Evolutionary conservation across 805 yeast genomes (phyloP), one percentile per base, ranked within the genome.

Genomic region (Wickerhamiella dianesei): DNA sequence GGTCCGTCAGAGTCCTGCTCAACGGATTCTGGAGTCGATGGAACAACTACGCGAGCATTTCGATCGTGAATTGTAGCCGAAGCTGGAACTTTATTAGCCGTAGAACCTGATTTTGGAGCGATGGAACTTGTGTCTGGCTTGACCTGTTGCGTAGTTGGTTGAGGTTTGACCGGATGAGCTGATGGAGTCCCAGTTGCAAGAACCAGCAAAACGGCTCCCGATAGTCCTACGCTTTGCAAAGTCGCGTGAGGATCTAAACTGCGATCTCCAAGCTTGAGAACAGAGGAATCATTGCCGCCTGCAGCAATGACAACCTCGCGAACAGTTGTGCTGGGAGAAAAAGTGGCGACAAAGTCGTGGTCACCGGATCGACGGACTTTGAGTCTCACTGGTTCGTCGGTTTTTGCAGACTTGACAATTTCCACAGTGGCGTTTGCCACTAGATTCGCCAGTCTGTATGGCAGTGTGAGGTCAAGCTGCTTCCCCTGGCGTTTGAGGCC

Each of bases 1-100:
- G 68, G 71, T 2, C 57, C 58, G 0, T 61, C 64, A 0, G 66
- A 68, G 4, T 67, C 71, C 12, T 25, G 32, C 9, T 25, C 32
- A 6, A 25, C 12, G 32, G 32, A 25, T 25, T 6, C 6, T 25
- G 32, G n/a, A 12, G 41, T 14, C 41, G 5, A 12, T n/a, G 18
- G 39, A n/a, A 8, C 14, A 5, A 14, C 16, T 6, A 35, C 16
- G 14, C 16, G 39, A 5, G 16, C 16, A n/a, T n/a, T 5, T 17
- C 16, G 9, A 8, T 25, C 32, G 12, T 25, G 6, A 25, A 9
- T 41, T 16, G n/a, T n/a, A n/a, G n/a, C n/a, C n/a, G n/a, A n/a
- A n/a, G n/a, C n/a, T n/a, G n/a, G n/a, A n/a, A n/a, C n/a, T n/a
- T n/a, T n/a, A n/a, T n/a, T n/a, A n/a, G n/a, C n/a, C n/a, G n/a